Evolutionary conservation across 495 filamentous ascomycete genomes (phyloP).

Genomic region (Stereocaulon alpinum): DNA sequence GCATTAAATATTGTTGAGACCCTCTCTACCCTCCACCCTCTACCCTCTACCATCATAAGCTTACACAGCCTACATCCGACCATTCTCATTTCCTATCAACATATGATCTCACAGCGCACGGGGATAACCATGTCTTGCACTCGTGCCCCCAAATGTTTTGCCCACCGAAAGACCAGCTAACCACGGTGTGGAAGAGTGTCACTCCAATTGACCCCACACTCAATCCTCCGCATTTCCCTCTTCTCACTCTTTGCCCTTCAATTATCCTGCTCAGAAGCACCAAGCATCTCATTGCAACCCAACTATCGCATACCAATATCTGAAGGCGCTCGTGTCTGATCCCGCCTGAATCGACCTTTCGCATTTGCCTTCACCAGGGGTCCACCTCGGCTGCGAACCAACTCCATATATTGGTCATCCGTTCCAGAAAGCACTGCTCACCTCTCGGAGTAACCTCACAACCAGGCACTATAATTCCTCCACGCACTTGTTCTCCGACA

Average conservation of each 20-base stretch:
- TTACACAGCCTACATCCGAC: neutral
- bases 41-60: neutral
- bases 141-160: neutral
- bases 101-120: neutral
- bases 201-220: neutral
- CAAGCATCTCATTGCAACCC: neutral
- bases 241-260: neutral
- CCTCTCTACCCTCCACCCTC: neutral
- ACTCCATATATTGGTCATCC: slow-evolving; percentile 7
- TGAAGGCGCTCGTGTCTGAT: neutral
- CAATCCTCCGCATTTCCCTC: neutral
- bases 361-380: neutral
- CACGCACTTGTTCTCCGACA: neutral
- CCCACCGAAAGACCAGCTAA: neutral
- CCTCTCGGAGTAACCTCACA: neutral
- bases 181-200: neutral
- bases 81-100: neutral
- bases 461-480: neutral
- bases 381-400: slow-evolving; percentile 3
- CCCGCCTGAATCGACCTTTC: neutral
- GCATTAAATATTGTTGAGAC: neutral
- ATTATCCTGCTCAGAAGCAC: too few relatives aligned
- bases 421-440: neutral
- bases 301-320: neutral
- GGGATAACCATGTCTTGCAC: neutral